These are phyloP conservation scores for Gossypioides kirkii DNA, from an alignment of 345 rosid genomes.

Conservation along the genomic window DNA sequence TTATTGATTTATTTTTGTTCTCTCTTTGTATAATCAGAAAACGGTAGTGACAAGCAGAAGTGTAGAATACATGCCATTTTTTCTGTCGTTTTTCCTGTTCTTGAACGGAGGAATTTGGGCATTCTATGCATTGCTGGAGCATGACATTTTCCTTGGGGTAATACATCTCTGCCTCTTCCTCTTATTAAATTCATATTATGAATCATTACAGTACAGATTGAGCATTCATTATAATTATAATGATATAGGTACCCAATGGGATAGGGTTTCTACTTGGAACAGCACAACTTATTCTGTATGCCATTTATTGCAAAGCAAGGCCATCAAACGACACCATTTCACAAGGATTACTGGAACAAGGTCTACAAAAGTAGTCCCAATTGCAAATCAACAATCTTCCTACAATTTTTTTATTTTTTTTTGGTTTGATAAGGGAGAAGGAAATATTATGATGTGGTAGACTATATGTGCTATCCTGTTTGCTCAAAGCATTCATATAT, in stretches of 20 bases:
- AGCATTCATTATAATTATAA: no score
- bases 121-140: constrained; percentile 47
- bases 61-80: constrained; percentile 72
- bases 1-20: no score
- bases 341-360: constrained; percentile 29
- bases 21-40: constrained; percentile 47
- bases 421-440: no score
- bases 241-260: constrained; percentile 63
- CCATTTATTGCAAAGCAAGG: constrained; percentile 42
- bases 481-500: no score
- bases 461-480: no score
- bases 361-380: constrained; percentile 15
- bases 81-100: constrained; percentile 56
- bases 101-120: constrained; percentile 69
- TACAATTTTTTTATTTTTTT: no score
- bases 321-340: constrained; percentile 9
- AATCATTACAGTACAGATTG: no score
- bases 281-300: constrained; percentile 52
- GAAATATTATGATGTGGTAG: no score
- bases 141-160: constrained; percentile 53
- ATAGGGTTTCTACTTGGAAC: constrained; percentile 54
- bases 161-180: not conserved
- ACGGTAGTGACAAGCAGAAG: constrained; percentile 62
- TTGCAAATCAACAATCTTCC: no score
- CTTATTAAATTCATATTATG: no score